Evolutionary conservation across 768 basidiomycete species (phyloP).

Genomic region (Cystofilobasidium ferigula): DNA sequence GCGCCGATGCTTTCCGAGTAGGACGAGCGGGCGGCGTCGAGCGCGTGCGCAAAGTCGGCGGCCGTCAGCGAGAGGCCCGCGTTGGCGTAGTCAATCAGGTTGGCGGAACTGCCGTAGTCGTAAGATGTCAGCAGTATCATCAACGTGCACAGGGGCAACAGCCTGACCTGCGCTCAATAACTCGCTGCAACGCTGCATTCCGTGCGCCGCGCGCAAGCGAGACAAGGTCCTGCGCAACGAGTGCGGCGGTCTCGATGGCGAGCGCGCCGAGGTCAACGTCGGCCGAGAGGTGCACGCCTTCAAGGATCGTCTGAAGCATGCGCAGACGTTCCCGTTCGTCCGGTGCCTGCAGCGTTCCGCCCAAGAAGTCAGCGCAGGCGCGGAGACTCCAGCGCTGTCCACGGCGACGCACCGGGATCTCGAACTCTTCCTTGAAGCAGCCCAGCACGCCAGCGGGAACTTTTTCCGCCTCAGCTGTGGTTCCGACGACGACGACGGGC

Average conservation of each 20-base stretch:
- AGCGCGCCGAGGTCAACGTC: constrained; percentile 66
- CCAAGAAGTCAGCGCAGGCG: background rate
- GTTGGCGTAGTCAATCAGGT: constrained; percentile 27
- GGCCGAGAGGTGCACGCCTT: constrained; percentile 45
- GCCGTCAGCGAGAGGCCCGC: constrained; percentile 42
- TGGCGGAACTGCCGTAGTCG: background rate
- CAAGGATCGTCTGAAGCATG: constrained; percentile 48
- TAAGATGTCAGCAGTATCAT: background rate
- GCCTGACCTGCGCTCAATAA: background rate
- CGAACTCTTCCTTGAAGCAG: constrained; percentile 76
- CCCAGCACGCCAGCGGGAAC: constrained; percentile 54
- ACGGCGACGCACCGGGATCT: constrained; percentile 50
- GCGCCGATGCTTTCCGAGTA: constrained; percentile 93
- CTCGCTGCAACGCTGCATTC: constrained; percentile 48
- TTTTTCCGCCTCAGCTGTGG: constrained; percentile 54
- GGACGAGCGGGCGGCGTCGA: constrained; percentile 58
- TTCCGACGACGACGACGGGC: constrained; percentile 66
- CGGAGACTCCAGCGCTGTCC: background rate
- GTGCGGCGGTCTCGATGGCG: constrained; percentile 79
- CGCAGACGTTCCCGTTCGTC: constrained; percentile 60
- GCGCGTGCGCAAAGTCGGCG: constrained; percentile 60
- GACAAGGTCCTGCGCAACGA: constrained; percentile 69
- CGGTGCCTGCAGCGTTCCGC: constrained; percentile 53
- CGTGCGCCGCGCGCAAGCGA: constrained; percentile 56
- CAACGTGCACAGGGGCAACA: background rate